Percentiles rank a stretch among this genome's conserved stretches.
These are phyloP conservation scores for Rhodotorula sp. DNA, from an alignment of 1,284 basidiomycete genomes.

Conservation along the genomic window DNA sequence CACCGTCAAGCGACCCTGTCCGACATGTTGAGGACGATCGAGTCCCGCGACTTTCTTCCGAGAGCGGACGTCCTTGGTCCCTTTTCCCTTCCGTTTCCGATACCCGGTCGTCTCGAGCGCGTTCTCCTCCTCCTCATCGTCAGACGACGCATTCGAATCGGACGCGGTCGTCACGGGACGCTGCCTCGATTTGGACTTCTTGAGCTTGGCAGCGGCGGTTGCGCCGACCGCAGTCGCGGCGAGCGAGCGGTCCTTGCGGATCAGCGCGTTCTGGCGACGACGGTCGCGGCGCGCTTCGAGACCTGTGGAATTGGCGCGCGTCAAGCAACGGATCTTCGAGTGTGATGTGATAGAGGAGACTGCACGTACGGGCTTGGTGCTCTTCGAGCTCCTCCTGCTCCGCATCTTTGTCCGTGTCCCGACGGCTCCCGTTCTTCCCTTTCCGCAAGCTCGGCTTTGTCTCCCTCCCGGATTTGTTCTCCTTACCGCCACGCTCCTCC, in stretches of 20 bases:
- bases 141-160: neutral
- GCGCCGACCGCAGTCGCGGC: conserved; percentile 21
- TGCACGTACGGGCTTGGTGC: conserved; percentile 24
- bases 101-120: neutral
- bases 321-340: neutral
- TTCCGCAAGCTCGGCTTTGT: neutral
- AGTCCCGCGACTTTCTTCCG: conserved; percentile 15
- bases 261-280: conserved; percentile 30
- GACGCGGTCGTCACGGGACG: neutral
- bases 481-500: neutral
- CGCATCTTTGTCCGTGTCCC: conserved; percentile 14
- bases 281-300: conserved; percentile 28
- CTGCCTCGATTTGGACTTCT: neutral
- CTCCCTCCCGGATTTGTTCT: neutral
- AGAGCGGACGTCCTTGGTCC: conserved; percentile 3
- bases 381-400: conserved; percentile 25
- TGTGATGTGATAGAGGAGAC: too few species aligned
- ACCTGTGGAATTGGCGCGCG: conserved; percentile 1
- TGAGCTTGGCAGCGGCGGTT: conserved; percentile 23
- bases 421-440: neutral
- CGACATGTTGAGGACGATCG: conserved; percentile 13
- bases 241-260: conserved; percentile 34
- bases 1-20: conserved; percentile 21
- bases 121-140: neutral
- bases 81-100: conserved; percentile 4